Evolutionary conservation across 108 stramenopile species (phyloP).

Genomic region (Cyclotella choctawhatcheeana): DNA sequence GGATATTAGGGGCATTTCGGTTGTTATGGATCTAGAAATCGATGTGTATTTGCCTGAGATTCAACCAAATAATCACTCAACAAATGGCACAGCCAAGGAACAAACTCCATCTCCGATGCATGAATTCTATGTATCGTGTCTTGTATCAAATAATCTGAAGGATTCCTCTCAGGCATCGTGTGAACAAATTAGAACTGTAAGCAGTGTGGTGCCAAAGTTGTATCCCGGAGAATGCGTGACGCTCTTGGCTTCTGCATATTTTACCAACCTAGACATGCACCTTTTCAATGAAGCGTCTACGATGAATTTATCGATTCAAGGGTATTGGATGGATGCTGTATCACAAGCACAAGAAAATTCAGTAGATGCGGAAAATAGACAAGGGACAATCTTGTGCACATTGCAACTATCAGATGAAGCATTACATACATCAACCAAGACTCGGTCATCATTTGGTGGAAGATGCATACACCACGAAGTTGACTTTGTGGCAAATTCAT

Average conservation of each 20-base stretch:
- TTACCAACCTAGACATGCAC: conserved; percentile 23
- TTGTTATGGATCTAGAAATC: conserved; percentile 44
- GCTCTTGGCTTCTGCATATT: conserved; percentile 41
- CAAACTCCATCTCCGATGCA: conserved; percentile 5
- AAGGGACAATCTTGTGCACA: conserved; percentile 34
- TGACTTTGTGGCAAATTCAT: conserved; percentile 18
- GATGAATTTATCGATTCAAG: conserved; percentile 43
- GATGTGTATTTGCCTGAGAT: conserved; percentile 30
- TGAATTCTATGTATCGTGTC: conserved; percentile 51
- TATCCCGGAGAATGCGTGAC: conserved; percentile 40
- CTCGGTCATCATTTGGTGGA: conserved; percentile 8
- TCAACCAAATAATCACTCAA: background rate
- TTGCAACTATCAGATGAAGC: conserved; percentile 34
- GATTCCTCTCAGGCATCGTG: background rate
- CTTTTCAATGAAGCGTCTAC: background rate
- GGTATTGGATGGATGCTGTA: conserved; percentile 27
- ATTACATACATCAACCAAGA: conserved; percentile 23
- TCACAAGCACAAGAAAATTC: conserved; percentile 5
- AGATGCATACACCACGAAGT: conserved; percentile 45
- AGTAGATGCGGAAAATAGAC: conserved; percentile 10
- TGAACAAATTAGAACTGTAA: conserved; percentile 35
- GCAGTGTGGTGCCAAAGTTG: conserved; percentile 43
- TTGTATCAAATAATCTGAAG: background rate
- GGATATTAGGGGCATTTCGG: conserved; percentile 31
- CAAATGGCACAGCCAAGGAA: background rate